Percentiles rank a stretch among this genome's conserved stretches.
Conservation (phyloP, 2,329 filamentous ascomycete genomes). For the Aureobasidium subglaciale region DNA sequence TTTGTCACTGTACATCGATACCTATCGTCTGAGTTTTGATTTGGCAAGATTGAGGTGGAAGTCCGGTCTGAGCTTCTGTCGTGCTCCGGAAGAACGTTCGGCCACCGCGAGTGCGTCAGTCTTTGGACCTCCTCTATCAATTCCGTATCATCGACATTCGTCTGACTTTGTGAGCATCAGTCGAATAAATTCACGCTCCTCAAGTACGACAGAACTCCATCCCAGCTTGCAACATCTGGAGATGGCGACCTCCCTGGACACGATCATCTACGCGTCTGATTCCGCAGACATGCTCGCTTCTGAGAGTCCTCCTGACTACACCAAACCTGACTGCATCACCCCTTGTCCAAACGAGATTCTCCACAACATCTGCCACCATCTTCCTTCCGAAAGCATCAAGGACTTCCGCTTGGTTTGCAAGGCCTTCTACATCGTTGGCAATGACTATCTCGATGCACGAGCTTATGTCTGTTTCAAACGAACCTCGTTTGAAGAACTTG, state of each 20-base stretch:
- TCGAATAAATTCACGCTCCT: too few relatives aligned
- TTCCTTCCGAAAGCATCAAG: background rate
- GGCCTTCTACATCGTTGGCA: background rate
- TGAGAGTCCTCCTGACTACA: background rate
- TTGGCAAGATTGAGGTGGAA: background rate
- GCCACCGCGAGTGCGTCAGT: too few relatives aligned
- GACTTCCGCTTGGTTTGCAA: background rate
- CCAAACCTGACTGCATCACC: background rate
- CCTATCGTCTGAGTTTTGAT: background rate
- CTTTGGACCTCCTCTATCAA: too few relatives aligned
- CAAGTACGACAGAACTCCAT: too few relatives aligned
- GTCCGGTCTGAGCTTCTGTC: too few relatives aligned
- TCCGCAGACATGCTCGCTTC: too few relatives aligned
- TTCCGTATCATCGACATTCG: too few relatives aligned
- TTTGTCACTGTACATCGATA: constrained; percentile 16
- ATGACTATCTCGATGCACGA: background rate
- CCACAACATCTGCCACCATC: background rate
- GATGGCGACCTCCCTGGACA: too few relatives aligned
- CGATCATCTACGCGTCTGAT: too few relatives aligned
- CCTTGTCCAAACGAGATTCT: background rate
- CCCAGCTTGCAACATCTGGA: too few relatives aligned
- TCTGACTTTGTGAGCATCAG: too few relatives aligned
- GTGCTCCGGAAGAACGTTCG: background rate
- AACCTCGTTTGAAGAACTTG: background rate
- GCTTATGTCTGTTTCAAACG: background rate